A percentile compares a stretch with the other conserved stretches of the same genome.
Evolutionary conservation across 768 basidiomycete species (phyloP).

Genomic region (Megacollybia marginata): DNA sequence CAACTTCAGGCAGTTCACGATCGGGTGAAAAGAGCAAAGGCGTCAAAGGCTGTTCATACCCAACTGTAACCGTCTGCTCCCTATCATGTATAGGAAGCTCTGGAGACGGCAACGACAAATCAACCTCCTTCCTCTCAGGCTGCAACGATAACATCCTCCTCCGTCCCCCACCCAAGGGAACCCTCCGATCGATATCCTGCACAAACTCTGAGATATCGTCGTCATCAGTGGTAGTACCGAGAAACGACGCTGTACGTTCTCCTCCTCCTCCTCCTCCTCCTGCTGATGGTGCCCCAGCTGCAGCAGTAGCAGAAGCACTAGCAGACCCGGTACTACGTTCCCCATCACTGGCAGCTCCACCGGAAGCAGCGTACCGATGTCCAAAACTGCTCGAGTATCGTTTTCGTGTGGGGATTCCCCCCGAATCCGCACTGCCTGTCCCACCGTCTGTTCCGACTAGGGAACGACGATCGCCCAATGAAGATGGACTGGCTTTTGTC

Average conservation of each 20-base stretch:
- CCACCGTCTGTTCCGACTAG: constrained; percentile 21
- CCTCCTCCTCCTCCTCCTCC: constrained; percentile 20
- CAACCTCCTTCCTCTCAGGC: constrained; percentile 2
- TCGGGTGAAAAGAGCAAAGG: too few relatives aligned
- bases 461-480: background rate
- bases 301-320: background rate
- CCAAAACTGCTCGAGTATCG: constrained; percentile 77
- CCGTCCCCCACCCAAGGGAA: constrained; percentile 34
- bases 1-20: too few relatives aligned
- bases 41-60: too few relatives aligned
- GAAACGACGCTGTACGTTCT: constrained; percentile 6
- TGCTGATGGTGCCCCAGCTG: background rate
- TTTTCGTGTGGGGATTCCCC: constrained; percentile 28
- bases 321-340: constrained; percentile 24
- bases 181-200: constrained; percentile 66
- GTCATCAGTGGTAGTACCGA: constrained; percentile 34
- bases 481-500: too few relatives aligned
- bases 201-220: constrained; percentile 76
- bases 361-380: constrained; percentile 49
- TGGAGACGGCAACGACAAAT: background rate
- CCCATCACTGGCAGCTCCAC: constrained; percentile 22
- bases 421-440: constrained; percentile 16
- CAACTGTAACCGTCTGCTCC: too few relatives aligned
- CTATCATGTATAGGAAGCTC: too few relatives aligned
- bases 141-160: constrained; percentile 11